These are phyloP conservation scores for Leccinum ochraceum DNA, from an alignment of 768 basidiomycete species.

Conservation along the genomic window DNA sequence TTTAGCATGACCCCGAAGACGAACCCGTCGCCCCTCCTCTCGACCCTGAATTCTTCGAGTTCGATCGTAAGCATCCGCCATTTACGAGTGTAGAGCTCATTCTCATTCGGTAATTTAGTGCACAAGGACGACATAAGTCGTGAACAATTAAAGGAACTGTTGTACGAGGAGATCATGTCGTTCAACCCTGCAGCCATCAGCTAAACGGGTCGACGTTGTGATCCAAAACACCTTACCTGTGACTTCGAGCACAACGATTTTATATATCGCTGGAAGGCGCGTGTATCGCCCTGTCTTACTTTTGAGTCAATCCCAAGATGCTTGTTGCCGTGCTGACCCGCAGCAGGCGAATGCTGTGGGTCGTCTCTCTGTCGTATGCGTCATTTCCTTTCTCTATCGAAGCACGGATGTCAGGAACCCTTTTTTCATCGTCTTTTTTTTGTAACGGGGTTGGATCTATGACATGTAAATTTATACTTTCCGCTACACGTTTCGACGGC, in stretches of 20 bases:
- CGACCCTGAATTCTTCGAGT: constrained; percentile 95
- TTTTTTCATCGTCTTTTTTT: background rate
- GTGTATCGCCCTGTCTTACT: constrained; percentile 3
- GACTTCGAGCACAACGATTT: constrained; percentile 2
- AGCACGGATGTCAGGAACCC: constrained; percentile 2
- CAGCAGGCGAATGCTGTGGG: constrained; percentile 2
- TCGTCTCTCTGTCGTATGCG: constrained; percentile 1
- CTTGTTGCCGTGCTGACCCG: background rate
- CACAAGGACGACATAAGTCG: constrained; percentile 96
- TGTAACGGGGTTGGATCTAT: constrained; percentile 16
- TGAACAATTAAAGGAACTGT: constrained; percentile 91
- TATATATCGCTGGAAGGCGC: constrained; percentile 11
- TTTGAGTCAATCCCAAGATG: background rate
- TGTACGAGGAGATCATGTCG: constrained; percentile 93
- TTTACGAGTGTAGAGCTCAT: background rate
- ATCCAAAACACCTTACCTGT: background rate
- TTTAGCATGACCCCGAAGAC: constrained; percentile 91
- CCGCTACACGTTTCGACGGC: constrained; percentile 1
- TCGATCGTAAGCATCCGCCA: constrained; percentile 66
- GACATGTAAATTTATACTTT: constrained; percentile 5
- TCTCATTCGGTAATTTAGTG: constrained; percentile 42
- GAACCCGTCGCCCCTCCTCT: constrained; percentile 96
- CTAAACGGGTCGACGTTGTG: constrained; percentile 16
- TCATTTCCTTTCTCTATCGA: constrained; percentile 3
- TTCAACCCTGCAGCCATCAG: constrained; percentile 70